Base-by-base conservation (phyloP, 768 basidiomycete genomes). In the Boletus eberwhitei region DNA sequence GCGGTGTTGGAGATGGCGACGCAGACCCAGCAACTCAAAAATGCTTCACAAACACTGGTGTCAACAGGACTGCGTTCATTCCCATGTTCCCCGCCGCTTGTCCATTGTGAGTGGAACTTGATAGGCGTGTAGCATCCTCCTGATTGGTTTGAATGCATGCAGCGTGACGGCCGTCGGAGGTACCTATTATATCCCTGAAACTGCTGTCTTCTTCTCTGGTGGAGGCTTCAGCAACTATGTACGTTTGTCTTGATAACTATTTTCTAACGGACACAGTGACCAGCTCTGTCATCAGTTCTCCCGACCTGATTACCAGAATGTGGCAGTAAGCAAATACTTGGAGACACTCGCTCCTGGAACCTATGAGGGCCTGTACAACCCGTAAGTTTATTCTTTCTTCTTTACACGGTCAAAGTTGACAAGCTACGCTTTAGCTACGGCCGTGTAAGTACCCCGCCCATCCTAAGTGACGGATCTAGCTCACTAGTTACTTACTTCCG, bases 91-190 rank as follows among this genome's bases (percentile, higher is more conserved):
- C 87, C 6, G 78, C 86, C 38, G 68, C 74, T 0, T 85, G 83
- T 58, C 82, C 82, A 52, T 83, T 70, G 82, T 84, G 60, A 65
- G 74, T 54, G 6, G 19, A 17, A 8, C 3, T 5, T 7, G 1
- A 14, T 14, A 2, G 3, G 14, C 3, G 6, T 31, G 19, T 34
- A 19, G 14, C n/a, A 3, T 42, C 1, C 14, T 31, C 24, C 24
- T 42, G 13, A 59, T 32, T 2, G 8, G 12, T 24, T 35, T 5
- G 12, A 44, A 51, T 21, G 2, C 19, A 31, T 22, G 11, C 8
- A 89, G 87, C 57, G 84, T 88, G 19, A 91, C 88, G 4, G 57
- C 84, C 3, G 87, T 91, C 3, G 88, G 88, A 8, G 88, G 81
- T 9, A 89, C 88, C 1, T 68, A 67, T 22, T 57, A 71, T 38